Conservation (phyloP, 2,329 filamentous ascomycete species). For the Aspergillus ustus region DNA sequence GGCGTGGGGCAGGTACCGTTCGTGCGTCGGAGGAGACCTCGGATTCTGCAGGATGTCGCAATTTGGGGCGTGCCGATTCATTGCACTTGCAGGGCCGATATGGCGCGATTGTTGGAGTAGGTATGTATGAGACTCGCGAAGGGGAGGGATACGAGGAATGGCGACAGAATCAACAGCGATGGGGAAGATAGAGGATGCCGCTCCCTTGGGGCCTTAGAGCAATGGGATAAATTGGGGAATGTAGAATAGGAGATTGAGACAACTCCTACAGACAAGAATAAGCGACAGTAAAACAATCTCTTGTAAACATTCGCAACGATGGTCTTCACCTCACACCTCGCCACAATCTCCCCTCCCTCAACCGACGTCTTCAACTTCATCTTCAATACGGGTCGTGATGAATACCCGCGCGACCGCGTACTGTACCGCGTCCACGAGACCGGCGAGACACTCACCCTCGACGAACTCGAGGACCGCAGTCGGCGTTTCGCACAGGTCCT, state of each 20-base stretch:
- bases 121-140: not conserved
- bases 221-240: not conserved
- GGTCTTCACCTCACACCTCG: constrained; percentile 18
- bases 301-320: constrained; percentile 4
- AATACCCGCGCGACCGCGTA: constrained; percentile 14
- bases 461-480: constrained; percentile 15
- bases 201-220: no score
- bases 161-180: not conserved
- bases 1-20: not conserved
- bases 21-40: not conserved
- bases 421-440: constrained; percentile 15
- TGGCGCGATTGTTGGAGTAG: not conserved
- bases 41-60: not conserved
- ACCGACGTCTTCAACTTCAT: constrained; percentile 22
- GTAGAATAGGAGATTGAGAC: not conserved
- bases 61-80: not conserved
- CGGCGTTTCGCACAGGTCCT: constrained; percentile 17
- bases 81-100: not conserved
- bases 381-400: constrained; percentile 15
- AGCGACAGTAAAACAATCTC: not conserved
- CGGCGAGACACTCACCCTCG: constrained; percentile 17
- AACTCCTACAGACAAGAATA: not conserved
- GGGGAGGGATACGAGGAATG: not conserved
- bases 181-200: no score
- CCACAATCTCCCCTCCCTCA: constrained; percentile 7